Conservation (phyloP, 805 yeast genomes). For the Blastobotrys robertii region DNA sequence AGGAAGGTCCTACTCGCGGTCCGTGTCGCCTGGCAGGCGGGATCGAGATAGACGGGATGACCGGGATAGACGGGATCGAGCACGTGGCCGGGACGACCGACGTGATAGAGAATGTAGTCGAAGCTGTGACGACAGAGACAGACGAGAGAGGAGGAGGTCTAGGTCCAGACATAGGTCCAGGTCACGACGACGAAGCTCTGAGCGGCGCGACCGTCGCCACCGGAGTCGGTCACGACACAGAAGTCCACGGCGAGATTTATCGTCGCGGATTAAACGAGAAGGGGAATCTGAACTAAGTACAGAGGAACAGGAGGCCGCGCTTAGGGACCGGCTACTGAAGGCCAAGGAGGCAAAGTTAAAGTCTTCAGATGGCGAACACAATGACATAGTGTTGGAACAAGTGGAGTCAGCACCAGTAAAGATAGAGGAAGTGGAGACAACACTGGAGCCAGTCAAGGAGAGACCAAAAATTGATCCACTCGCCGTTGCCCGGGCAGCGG, state of each 20-base stretch:
- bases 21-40: conserved; percentile 2
- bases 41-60: conserved; percentile 10
- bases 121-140: neutral
- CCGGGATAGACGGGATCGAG: conserved; percentile 12
- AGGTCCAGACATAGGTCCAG: conserved; percentile 7
- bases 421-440: conserved; percentile 3
- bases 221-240: conserved; percentile 10
- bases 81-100: conserved; percentile 7
- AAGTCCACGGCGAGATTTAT: neutral
- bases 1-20: neutral
- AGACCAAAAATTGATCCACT: conserved; percentile 19
- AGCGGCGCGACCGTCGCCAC: conserved; percentile 8
- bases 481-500: conserved; percentile 25
- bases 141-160: no score
- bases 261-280: no score
- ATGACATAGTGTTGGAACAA: neutral
- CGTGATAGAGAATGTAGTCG: conserved; percentile 3
- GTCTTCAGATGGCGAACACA: no score
- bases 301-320: no score
- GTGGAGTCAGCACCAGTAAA: neutral
- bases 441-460: conserved; percentile 3
- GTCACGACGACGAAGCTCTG: conserved; percentile 7
- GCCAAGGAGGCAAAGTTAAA: neutral
- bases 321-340: no score
- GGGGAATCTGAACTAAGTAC: no score